Evolutionary conservation across 495 filamentous ascomycete genomes (phyloP), one percentile per base, ranked within the genome.

Genomic region (Darksidea phi): DNA sequence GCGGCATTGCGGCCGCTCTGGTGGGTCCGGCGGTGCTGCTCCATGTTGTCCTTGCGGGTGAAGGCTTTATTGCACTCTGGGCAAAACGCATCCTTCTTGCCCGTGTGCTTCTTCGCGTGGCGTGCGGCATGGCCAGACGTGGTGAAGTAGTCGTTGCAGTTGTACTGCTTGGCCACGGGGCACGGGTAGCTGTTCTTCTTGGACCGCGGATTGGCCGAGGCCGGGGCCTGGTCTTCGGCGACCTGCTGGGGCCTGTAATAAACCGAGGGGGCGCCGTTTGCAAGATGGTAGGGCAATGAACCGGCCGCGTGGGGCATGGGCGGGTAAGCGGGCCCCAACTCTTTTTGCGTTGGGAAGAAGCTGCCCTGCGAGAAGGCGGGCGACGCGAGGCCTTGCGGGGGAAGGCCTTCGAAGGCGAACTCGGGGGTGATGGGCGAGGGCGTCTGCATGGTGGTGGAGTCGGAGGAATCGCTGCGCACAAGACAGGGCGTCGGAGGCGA

Each of bases 31-130:
- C 90, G 86, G 69, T 97, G 93, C 68, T 97, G 93, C 79, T 96
- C 96, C 89, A 97, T 97, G 75, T 97, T 97, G 76, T 97, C 93
- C 69, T 94, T 91, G 45, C 93, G 86, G 5, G 94, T 96, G 70
- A 97, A 97, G 48, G 90, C 90, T 75, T 96, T 96, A 72, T 86
- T 82, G 78, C 93, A 97, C 57, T 87, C 90, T 0, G 89, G 86
- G 75, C 93, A 97, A 48, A 85, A 81, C 18, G 96, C 91, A 46
- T 87, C 90, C 76, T 97, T 97, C 76, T 96, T 91, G 21, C 90
- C 93, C 0, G 92, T 96, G 75, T 97, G 93, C 70, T 96, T 96
- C 72, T 96, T 95, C 53, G 91, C 91, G 70, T 97, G 93, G 7
- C 93, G 86, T n/a, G 93, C 92, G 1, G 94, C 90, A 70, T 97